Evolutionary conservation across 176 grass and related monocot genomes (phyloP), one percentile per base, ranked within the genome.

Genomic region (Luzula sylvatica): DNA sequence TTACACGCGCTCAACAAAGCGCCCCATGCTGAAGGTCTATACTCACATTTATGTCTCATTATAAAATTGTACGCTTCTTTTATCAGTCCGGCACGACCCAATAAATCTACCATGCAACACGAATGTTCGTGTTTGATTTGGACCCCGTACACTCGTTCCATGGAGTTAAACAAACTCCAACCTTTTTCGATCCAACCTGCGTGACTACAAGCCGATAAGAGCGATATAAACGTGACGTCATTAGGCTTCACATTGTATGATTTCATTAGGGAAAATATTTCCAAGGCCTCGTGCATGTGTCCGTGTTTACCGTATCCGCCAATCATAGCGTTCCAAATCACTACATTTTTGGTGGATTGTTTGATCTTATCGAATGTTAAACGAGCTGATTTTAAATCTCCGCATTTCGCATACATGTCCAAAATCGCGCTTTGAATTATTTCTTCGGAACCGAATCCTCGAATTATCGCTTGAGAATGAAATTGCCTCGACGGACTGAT

Each of bases 311-410:
- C 76, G 21, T 67, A 79, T 20, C 61, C 76, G 46, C 69, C 25
- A 45, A 79, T 79, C 52, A 79, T 72, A 42, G 76, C 40, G 21
- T 79, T 79, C 76, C 76, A 79, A 38, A 79, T 61, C 11, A 66
- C 76, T 16, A 42, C 38, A 23, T 68, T 79, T 50, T 66, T 59
- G 1, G 62, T 68, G 52, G 0, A n/a, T 5, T 19, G 17, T 35
- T 35, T 35, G 7, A 72, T 53, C 45, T 18, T 50, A 67, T 72
- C 50, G 20, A 79, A 79, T 6, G 68, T 53, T 30, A 16, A 0
- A 38, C 14, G 61, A 20, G 67, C 46, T 8, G 61, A 55, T 48
- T 49, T 38, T 7, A 79, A 26, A 50, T 79, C 54, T 15, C 76
- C 69, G 7, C 76, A 79, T 40, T 79, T 79, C 40, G 76, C 53